These are phyloP conservation scores for Colletotrichum sp. DNA, from an alignment of 2,329 filamentous ascomycete species.

Conservation along the genomic window DNA sequence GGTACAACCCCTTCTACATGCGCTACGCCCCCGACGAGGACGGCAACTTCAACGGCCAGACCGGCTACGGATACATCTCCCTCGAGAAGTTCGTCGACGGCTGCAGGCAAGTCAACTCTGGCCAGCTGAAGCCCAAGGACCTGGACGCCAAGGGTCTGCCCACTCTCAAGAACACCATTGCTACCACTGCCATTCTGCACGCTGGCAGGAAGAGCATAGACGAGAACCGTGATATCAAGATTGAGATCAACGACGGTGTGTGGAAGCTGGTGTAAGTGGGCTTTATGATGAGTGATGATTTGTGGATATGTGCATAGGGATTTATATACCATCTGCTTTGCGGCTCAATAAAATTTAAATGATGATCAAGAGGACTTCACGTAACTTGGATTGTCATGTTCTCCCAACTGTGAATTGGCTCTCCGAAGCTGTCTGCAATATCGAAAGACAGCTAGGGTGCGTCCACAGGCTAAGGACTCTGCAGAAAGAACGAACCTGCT, in stretches of 20 bases:
- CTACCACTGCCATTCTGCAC: conserved; percentile 90
- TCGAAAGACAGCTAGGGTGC: not conserved
- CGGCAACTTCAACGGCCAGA: conserved; percentile 91
- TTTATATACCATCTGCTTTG: conserved; percentile 20
- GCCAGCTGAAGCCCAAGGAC: conserved; percentile 72
- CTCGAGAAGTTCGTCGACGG: conserved; percentile 97
- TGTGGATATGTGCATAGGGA: conserved; percentile 3
- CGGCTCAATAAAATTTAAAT: not conserved
- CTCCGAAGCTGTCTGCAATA: not conserved
- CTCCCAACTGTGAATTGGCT: not conserved
- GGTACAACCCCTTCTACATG: conserved; percentile 97
- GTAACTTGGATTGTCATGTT: not conserved
- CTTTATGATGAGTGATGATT: not conserved
- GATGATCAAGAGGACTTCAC: not conserved
- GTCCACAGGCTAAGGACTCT: not conserved
- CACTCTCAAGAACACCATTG: conserved; percentile 87
- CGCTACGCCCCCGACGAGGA: conserved; percentile 93
- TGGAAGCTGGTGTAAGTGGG: conserved; percentile 68
- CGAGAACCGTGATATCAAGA: conserved; percentile 78
- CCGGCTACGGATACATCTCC: conserved; percentile 90
- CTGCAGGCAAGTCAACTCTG: conserved; percentile 78
- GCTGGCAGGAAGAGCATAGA: conserved; percentile 86
- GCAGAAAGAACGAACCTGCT: not conserved
- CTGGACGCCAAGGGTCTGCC: conserved; percentile 83
- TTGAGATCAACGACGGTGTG: conserved; percentile 66